These are phyloP conservation scores for Colletotrichum sp. DNA, from an alignment of 2,329 filamentous ascomycete genomes.

Conservation along the genomic window DNA sequence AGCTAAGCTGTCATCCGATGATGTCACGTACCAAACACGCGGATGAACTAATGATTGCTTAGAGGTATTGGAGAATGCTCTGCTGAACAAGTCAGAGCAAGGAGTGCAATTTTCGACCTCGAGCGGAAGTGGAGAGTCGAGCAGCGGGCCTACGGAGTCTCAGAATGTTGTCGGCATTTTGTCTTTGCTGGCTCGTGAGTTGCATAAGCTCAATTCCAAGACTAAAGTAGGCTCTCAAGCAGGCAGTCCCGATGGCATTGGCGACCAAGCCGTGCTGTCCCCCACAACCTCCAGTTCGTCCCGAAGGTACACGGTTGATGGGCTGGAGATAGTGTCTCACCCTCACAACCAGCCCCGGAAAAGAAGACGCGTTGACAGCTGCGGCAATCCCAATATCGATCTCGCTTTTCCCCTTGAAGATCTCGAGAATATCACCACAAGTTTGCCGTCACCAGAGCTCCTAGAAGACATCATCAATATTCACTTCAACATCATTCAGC, in stretches of 20 bases:
- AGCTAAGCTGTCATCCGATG: background rate
- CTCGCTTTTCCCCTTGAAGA: slow-evolving; percentile 23
- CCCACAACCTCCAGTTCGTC: slow-evolving; percentile 7
- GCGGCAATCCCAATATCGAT: slow-evolving; percentile 26
- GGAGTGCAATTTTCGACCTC: background rate
- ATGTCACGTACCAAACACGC: background rate
- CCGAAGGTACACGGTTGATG: background rate
- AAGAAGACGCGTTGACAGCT: slow-evolving; percentile 26
- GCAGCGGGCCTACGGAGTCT: background rate
- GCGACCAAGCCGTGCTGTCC: background rate
- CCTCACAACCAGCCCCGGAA: slow-evolving; percentile 19
- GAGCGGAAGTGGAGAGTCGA: background rate
- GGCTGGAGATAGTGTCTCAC: slow-evolving; percentile 3
- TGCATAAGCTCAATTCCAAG: slow-evolving; percentile 23
- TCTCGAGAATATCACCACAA: slow-evolving; percentile 30
- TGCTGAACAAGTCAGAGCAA: slow-evolving; percentile 9
- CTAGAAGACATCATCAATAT: slow-evolving; percentile 26
- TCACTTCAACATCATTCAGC: slow-evolving; percentile 43
- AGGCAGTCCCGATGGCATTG: background rate
- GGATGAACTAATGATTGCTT: background rate
- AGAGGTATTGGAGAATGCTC: slow-evolving; percentile 20
- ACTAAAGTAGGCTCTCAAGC: background rate
- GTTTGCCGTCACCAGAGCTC: slow-evolving; percentile 17
- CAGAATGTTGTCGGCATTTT: slow-evolving; percentile 23
- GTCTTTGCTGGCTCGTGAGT: slow-evolving; percentile 23